Evolutionary conservation across 768 basidiomycete genomes (phyloP).

Genomic region (Boletus vermiculosoides): DNA sequence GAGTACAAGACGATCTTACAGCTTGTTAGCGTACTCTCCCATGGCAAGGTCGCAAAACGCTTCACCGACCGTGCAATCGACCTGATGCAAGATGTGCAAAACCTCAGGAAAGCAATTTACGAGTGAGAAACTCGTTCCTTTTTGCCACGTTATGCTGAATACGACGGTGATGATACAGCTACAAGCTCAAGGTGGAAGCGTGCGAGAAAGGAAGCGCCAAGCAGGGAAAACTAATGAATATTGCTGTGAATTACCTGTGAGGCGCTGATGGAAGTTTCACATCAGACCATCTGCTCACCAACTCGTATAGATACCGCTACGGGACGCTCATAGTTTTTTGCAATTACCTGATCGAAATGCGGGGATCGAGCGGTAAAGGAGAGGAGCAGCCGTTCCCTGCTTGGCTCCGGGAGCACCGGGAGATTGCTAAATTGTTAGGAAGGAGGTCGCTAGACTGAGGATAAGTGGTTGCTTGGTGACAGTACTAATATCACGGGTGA

Average conservation of each 20-base stretch:
- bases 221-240: slow-evolving; percentile 65
- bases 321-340: slow-evolving; percentile 92
- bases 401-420: slow-evolving; percentile 82
- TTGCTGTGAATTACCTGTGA: slow-evolving; percentile 88
- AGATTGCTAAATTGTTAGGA: slow-evolving; percentile 73
- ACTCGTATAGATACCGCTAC: slow-evolving; percentile 66
- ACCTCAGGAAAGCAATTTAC: slow-evolving; percentile 91
- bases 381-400: slow-evolving; percentile 62
- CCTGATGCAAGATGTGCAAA: slow-evolving; percentile 95
- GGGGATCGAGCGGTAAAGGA: slow-evolving; percentile 38
- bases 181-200: slow-evolving; percentile 87
- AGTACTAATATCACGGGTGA: not conserved
- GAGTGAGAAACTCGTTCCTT: slow-evolving; percentile 55
- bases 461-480: not conserved
- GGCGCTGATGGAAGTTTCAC: slow-evolving; percentile 23
- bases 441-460: slow-evolving; percentile 66
- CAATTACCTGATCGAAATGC: slow-evolving; percentile 84
- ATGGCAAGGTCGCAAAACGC: slow-evolving; percentile 91
- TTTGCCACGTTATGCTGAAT: slow-evolving; percentile 1
- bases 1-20: slow-evolving; percentile 97
- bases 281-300: slow-evolving; percentile 6
- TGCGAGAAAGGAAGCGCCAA: slow-evolving; percentile 77
- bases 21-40: slow-evolving; percentile 85
- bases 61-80: slow-evolving; percentile 88
- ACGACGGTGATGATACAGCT: slow-evolving; percentile 45